Base-by-base conservation (phyloP, 139 green algal genomes). In the Pseudopediastrum boryanum region DNA sequence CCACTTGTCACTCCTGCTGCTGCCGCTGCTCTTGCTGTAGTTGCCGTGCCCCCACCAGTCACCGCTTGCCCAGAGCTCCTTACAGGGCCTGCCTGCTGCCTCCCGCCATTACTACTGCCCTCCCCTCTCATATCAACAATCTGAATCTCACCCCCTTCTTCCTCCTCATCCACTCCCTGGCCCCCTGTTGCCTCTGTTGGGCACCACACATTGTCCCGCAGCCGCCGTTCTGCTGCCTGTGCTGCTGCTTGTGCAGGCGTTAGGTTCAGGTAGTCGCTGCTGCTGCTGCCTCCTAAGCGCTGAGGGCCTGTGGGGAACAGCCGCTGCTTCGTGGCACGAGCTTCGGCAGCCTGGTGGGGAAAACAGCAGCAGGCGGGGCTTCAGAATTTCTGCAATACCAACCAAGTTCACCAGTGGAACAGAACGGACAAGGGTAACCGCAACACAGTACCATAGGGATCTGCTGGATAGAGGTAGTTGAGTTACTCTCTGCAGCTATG, bases 181-280 rank as follows among this genome's bases (percentile, higher is more conserved):
- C 35, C 75, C 29, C 64, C 36, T 16, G 21, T n/a, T 50, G 48
- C 50, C 54, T 76, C 64, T 23, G 59, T 51, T 12, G 75, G 70
- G 72, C 88, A 92, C 84, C 81, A 92, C n/a, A 84, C 2, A 63
- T 92, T 85, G 62, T 90, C 86, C 16, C 59, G 27, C 23, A 80
- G 66, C 23, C 88, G 75, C 27, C 88, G 71, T 46, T 92, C 86
- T 46, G 88, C 88, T 58, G 88, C 88, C 69, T 61, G 66, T 50
- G 88, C 88, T 27, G 88, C 88, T 25, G 88, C 88, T 79, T 89
- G 79, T n/a, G 75, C 84, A 39, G 88, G 86, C n/a, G 84, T 83
- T 42, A 92, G 54, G 66, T 31, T 25, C 31, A 12, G 58, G 44
- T 75, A 68, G 36, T 8, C 25, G 19, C 62, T 35, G 19, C 50